Evolutionary conservation across 2,329 filamentous ascomycete species (phyloP).

Genomic region (Tolypocladium amazonense): DNA sequence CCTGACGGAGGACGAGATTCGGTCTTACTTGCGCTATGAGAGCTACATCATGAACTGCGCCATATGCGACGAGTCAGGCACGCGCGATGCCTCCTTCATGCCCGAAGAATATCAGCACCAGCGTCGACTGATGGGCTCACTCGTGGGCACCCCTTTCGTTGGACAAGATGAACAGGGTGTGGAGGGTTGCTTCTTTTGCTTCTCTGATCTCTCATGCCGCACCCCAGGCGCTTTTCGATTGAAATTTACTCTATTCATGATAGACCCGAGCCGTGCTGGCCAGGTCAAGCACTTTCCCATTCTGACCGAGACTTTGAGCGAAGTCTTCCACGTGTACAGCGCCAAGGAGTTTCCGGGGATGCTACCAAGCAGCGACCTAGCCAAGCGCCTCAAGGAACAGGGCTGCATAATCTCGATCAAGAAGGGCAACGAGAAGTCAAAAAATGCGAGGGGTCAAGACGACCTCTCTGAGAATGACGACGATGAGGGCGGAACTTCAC

Average conservation of each 20-base stretch:
- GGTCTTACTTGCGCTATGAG: conserved; percentile 43
- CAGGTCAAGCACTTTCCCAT: conserved; percentile 34
- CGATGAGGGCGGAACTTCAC: conserved; percentile 4
- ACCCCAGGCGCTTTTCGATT: conserved; percentile 68
- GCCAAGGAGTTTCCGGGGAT: conserved; percentile 83
- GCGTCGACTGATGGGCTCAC: conserved; percentile 67
- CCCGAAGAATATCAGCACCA: conserved; percentile 63
- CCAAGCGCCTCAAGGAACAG: conserved; percentile 65
- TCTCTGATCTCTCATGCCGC: conserved; percentile 70
- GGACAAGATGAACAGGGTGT: conserved; percentile 62
- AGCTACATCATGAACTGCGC: conserved; percentile 67
- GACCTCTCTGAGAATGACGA: conserved; percentile 9
- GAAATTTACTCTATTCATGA: conserved; percentile 61
- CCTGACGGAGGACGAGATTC: conserved; percentile 42
- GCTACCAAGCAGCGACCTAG: conserved; percentile 64
- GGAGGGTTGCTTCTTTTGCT: conserved; percentile 78
- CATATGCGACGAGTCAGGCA: conserved; percentile 60
- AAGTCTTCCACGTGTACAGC: conserved; percentile 69
- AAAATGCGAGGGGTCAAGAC: conserved; percentile 5
- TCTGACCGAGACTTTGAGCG: conserved; percentile 45
- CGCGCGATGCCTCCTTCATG: conserved; percentile 59
- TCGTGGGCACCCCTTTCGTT: conserved; percentile 67
- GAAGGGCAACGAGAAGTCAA: conserved; percentile 64
- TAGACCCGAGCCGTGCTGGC: conserved; percentile 51
- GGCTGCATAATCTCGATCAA: conserved; percentile 79